Base-by-base conservation (phyloP, 352 stramenopile genomes). In the Globisporangium perplexum region DNA sequence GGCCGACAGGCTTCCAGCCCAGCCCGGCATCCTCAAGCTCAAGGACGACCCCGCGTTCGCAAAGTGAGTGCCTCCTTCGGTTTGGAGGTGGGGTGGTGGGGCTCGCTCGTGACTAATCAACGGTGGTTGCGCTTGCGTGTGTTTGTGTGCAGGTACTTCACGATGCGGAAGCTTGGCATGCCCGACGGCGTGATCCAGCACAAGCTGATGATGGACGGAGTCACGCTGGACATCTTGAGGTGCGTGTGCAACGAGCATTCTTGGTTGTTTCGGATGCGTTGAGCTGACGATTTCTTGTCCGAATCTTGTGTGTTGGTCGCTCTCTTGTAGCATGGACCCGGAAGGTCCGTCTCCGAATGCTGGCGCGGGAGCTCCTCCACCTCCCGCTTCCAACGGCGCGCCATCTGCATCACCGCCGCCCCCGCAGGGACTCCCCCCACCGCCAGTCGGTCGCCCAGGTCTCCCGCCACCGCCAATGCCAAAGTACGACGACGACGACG, bases 91-190 rank as follows among this genome's bases (percentile, higher is more conserved):
- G 4, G 0, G 31, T 15, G 3, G 11, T 38, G 12, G 31, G 12
- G 4, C 4, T 8, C 15, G 31, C 31, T 38, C 11, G 18, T 17
- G 14, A 24, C 38, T 44, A 8, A 44, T 44, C 18, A 18, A 24
- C 18, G 38, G 10, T 44, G 20, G 18, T n/a, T 28, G 12, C 51
- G 6, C 56, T 8, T 50, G 18, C 47, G 28, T 43, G 26, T 38
- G 39, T 59, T 64, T 7, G 47, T 52, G 24, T 54, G 18, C 50
- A 91, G 82, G 57, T 93, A 91, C 62, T 93, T 93, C 53, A 88
- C 69, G 62, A 93, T 93, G 83, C 66, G 75, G 36, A 91, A 90
- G 53, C 66, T 93, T 41, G 80, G 78, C 1, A 81, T 93, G 65
- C 80, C 83, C 0, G 83, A 93, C 41, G 77, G 74, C 0, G 69